Base-by-base conservation (phyloP, 306 rosid species). In the Cicer judaicum region DNA sequence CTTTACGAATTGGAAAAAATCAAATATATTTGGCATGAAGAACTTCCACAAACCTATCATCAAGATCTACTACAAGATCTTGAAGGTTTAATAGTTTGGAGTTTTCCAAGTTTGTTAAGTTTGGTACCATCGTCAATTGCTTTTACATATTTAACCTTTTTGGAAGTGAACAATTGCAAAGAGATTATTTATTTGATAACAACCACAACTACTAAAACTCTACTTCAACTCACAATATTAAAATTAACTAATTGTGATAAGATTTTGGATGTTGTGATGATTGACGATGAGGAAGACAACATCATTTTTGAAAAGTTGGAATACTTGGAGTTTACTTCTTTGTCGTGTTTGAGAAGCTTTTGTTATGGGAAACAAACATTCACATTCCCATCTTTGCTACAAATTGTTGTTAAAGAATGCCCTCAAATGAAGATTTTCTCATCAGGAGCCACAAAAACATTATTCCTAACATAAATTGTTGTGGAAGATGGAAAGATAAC, bases 11-110 rank as follows among this genome's bases (percentile, higher is more conserved):
- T 19, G 61, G 36, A 54, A 54, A 54, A 16, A 6, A 4, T 54
- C 2, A 8, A 54, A 12, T 7, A 16, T 5, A 54, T 54, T 2
- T 54, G 60, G 34, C 60, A 54, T 4, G 60, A 54, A 16, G 34
- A 54, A 4, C 19, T 54, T 54, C 12, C 60, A 8, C 9, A 3
- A 5, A 7, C 18, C 19, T 18, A n/a, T n/a, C 29, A 48, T 13
- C 53, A 7, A n/a, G n/a, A n/a, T 48, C 53, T 55, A 3, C 61
- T 55, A 55, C 61, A 55, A 55, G 12, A 55, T 55, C 50, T 46
- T 18, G 61, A 55, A 55, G 6, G 5, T 2, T 55, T 55, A 18
- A 0, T 0, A 0, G 61, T 55, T 2, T 0, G 0, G 0, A 8
- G 5, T 1, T 55, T 38, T 18, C 61, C 29, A 8, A 55, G 61